Base-by-base conservation (phyloP, 352 stramenopile species). In the Globisporangium yorkense region DNA sequence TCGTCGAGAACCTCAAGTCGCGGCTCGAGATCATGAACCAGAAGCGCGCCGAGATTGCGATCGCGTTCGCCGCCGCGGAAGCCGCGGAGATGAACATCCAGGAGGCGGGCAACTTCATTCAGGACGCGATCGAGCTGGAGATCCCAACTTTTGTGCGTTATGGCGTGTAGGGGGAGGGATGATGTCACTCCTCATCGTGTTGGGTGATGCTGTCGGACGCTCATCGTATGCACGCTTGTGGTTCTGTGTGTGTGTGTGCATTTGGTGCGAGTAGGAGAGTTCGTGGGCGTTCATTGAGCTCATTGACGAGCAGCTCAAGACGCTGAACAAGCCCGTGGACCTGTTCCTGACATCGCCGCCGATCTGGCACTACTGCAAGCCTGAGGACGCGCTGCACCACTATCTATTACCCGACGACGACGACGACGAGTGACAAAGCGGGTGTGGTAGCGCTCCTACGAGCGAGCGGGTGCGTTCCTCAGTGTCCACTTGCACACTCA, bases 11-110 rank as follows among this genome's bases (percentile, higher is more conserved):
- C 45, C 72, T 95, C 49, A 95, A 95, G 63, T 77, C 80, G 1
- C 86, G 80, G 33, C 68, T 95, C 1, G 85, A 92, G 61, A 95
- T 93, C 31, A 88, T 95, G 78, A 88, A 82, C 59, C 80, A 90
- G 60, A 90, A 90, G 52, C 75, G 83, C 18, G 77, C 81, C 24
- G 85, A 93, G 50, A 80, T 95, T 66, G 74, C 80, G 21, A 71
- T 76, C 16, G 83, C 79, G 16, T 89, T 87, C 37, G 75, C 84
- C 15, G 85, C 83, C 1, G 81, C 79, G 15, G 80, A 92, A 54
- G 73, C 80, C 29, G 63, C 88, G 10, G 75, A 93, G 57, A 70
- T 93, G 33, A 88, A 93, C 57, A 80, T 92, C n/a, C 83, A 87
- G 73, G 80, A 91, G 75, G 78, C 79, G 27, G 75, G 70, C 13